Percentiles rank a stretch among this genome's conserved stretches.
Evolutionary conservation across 768 basidiomycete genomes (phyloP).

Genomic region (Rhodotorula paludigena): DNA sequence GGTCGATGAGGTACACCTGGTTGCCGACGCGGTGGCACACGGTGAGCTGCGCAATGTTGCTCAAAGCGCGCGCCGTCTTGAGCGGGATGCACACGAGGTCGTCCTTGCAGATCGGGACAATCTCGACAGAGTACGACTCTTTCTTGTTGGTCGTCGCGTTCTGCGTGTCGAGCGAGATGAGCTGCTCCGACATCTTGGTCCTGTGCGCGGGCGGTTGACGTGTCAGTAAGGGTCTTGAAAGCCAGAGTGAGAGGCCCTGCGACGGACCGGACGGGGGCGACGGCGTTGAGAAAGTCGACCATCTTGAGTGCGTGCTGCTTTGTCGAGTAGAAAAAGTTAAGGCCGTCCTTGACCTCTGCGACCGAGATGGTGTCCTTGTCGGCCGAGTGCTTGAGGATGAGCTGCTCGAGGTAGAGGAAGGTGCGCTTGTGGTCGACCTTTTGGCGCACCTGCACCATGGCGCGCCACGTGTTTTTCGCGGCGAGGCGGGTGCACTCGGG

Average conservation of each 20-base stretch:
- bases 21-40: slow-evolving; percentile 88
- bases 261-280: slow-evolving; percentile 78
- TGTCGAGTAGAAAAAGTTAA: slow-evolving; percentile 94
- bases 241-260: background rate
- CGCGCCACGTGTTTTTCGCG: slow-evolving; percentile 98
- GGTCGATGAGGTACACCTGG: slow-evolving; percentile 84
- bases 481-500: slow-evolving; percentile 88
- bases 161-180: slow-evolving; percentile 88
- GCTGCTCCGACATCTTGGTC: slow-evolving; percentile 87
- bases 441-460: slow-evolving; percentile 95
- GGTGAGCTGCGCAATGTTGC: slow-evolving; percentile 81
- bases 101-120: slow-evolving; percentile 94
- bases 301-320: slow-evolving; percentile 91
- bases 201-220: slow-evolving; percentile 49
- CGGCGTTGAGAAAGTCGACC: slow-evolving; percentile 83
- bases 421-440: slow-evolving; percentile 98
- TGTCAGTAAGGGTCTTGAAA: background rate
- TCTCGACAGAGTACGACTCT: slow-evolving; percentile 95
- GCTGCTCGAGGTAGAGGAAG: slow-evolving; percentile 92
- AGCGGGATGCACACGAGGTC: slow-evolving; percentile 85
- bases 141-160: slow-evolving; percentile 91
- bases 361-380: slow-evolving; percentile 94
- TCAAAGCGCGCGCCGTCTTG: slow-evolving; percentile 72
- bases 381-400: slow-evolving; percentile 91
- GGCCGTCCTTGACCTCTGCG: slow-evolving; percentile 85